Evolutionary conservation across 2,329 filamentous ascomycete genomes (phyloP).

Genomic region (Aschersonia sp.): DNA sequence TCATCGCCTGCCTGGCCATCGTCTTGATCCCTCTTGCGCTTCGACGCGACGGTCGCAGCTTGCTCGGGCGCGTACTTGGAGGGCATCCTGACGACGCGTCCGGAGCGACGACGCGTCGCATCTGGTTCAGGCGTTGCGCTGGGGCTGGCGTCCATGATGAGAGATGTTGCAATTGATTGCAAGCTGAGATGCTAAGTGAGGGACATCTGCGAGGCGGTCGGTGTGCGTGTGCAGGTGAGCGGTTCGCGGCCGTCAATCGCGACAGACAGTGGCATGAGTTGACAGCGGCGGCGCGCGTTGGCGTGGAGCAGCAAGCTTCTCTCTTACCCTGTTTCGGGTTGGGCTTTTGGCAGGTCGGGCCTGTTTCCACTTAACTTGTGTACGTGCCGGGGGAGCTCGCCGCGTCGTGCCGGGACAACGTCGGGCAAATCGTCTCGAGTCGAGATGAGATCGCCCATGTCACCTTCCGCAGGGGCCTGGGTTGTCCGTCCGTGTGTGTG

Average conservation of each 20-base stretch:
- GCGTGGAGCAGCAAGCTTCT: not conserved
- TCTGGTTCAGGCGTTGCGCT: conserved; percentile 26
- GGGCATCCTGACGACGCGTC: conserved; percentile 49
- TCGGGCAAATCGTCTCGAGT: too few species aligned
- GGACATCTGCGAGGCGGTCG: conserved; percentile 6
- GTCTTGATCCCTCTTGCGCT: conserved; percentile 42
- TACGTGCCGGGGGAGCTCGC: too few species aligned
- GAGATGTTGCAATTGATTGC: conserved; percentile 5
- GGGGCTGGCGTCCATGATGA: conserved; percentile 7
- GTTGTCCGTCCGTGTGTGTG: too few species aligned
- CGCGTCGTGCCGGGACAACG: too few species aligned
- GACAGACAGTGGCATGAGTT: conserved; percentile 2
- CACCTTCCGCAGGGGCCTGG: too few species aligned
- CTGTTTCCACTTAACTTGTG: too few species aligned
- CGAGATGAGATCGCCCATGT: too few species aligned
- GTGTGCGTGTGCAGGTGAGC: conserved; percentile 1
- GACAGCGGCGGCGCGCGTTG: conserved; percentile 5
- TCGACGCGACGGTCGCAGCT: conserved; percentile 24
- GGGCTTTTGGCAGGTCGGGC: too few species aligned
- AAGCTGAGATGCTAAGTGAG: conserved; percentile 1
- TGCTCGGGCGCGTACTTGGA: conserved; percentile 43
- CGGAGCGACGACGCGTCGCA: conserved; percentile 47
- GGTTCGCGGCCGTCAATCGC: conserved; percentile 1
- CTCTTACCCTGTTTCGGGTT: too few species aligned
- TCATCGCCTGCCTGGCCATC: conserved; percentile 33